These are phyloP conservation scores for Arctium lappa DNA, from an alignment of 129 eudicot genomes.

Conservation along the genomic window DNA sequence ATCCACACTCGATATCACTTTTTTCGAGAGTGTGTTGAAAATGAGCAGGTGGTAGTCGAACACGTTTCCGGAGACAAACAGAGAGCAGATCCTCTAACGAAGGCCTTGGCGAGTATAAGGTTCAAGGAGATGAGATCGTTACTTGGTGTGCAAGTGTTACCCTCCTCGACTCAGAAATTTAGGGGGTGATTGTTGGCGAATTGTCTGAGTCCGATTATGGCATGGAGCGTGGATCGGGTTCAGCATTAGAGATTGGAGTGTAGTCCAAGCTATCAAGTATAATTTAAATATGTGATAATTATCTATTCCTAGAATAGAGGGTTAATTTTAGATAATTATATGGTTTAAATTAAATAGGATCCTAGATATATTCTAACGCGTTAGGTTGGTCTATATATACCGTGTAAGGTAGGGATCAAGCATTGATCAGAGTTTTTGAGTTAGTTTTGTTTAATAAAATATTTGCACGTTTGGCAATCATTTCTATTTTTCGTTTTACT, in stretches of 20 bases:
- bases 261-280: neutral
- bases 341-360: too few species aligned
- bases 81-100: too few species aligned
- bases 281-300: neutral
- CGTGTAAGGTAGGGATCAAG: neutral
- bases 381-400: too few species aligned
- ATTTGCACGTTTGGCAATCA: neutral
- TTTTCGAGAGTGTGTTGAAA: too few species aligned
- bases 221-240: neutral
- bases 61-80: too few species aligned
- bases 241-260: neutral
- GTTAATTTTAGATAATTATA: neutral
- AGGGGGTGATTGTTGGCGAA: neutral
- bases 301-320: neutral
- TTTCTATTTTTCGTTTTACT: neutral
- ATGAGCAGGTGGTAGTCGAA: too few species aligned
- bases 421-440: neutral
- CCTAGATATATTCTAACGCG: neutral
- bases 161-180: too few species aligned
- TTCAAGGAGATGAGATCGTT: too few species aligned
- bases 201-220: neutral
- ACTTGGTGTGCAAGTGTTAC: too few species aligned
- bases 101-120: too few species aligned
- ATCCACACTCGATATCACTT: too few species aligned
- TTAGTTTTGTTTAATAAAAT: neutral